A percentile compares a stretch with the other conserved stretches of the same genome.
These are phyloP conservation scores for Dactylellina parvicollis DNA, from an alignment of 2,329 filamentous ascomycete species.

Conservation along the genomic window DNA sequence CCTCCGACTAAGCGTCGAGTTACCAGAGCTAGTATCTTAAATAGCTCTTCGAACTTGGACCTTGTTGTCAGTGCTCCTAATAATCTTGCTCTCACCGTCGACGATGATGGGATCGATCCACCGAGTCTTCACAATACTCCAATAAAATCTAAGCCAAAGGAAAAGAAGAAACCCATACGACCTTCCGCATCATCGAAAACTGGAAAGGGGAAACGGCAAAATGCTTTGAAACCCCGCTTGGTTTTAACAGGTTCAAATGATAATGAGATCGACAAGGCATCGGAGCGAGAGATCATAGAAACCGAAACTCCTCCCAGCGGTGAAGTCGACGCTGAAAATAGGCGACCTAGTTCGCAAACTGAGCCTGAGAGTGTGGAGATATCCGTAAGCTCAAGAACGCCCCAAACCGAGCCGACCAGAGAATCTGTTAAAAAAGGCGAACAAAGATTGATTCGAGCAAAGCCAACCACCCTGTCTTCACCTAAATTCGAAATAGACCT, in stretches of 20 bases:
- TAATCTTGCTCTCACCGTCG: neutral
- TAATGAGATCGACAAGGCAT: constrained; percentile 72
- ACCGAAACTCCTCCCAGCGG: constrained; percentile 60
- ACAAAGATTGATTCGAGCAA: constrained; percentile 64
- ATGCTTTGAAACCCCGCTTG: neutral
- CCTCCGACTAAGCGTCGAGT: constrained; percentile 40
- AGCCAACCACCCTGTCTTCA: constrained; percentile 5
- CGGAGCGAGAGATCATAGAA: constrained; percentile 73
- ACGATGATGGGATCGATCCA: neutral
- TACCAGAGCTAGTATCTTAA: constrained; percentile 47
- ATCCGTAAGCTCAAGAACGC: too few relatives aligned
- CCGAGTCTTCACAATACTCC: constrained; percentile 1
- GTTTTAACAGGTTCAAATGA: constrained; percentile 63
- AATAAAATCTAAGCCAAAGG: constrained; percentile 7
- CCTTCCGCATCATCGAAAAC: constrained; percentile 62
- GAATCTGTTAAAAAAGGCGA: constrained; percentile 65
- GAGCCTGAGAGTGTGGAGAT: constrained; percentile 54
- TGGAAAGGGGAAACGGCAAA: constrained; percentile 4
- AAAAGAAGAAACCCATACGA: constrained; percentile 64
- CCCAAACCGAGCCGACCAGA: constrained; percentile 62
- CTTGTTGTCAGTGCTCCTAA: neutral
- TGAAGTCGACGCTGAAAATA: constrained; percentile 65
- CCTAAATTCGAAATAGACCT: constrained; percentile 55
- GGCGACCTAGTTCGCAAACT: constrained; percentile 59
- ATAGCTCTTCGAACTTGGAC: neutral